Conservation (phyloP, 371 early-diverging fungal species). For the Syncephalis plumigaleata region DNA sequence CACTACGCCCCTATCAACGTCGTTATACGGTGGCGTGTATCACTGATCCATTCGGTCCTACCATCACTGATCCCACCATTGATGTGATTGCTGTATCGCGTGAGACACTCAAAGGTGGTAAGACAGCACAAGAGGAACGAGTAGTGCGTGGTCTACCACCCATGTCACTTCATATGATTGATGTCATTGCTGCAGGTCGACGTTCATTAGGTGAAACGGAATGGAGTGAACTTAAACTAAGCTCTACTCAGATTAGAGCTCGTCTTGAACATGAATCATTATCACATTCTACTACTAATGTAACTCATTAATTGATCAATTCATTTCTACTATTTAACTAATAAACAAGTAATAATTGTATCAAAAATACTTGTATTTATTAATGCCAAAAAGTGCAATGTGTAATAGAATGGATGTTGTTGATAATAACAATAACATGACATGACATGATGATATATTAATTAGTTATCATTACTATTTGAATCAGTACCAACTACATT, state of each 20-base stretch:
- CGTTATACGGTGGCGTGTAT: slow-evolving; percentile 49
- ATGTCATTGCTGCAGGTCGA: slow-evolving; percentile 30
- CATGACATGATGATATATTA: too few relatives aligned
- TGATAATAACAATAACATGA: too few relatives aligned
- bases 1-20: slow-evolving; percentile 23
- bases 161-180: slow-evolving; percentile 54
- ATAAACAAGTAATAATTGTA: too few relatives aligned
- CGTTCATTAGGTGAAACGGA: slow-evolving; percentile 20
- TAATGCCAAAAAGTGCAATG: too few relatives aligned
- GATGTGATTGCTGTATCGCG: slow-evolving; percentile 73
- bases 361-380: too few relatives aligned
- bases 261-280: background rate
- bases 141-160: slow-evolving; percentile 21
- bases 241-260: slow-evolving; percentile 40
- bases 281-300: too few relatives aligned
- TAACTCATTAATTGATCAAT: too few relatives aligned
- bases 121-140: slow-evolving; percentile 37
- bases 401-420: too few relatives aligned
- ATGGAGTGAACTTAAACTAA: slow-evolving; percentile 37
- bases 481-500: too few relatives aligned
- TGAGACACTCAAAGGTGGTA: slow-evolving; percentile 69
- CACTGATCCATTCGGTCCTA: slow-evolving; percentile 78
- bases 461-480: too few relatives aligned
- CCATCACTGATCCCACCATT: slow-evolving; percentile 49
- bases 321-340: too few relatives aligned